Evolutionary conservation across 495 filamentous ascomycete genomes (phyloP).

Genomic region (Lasiosphaeriaceae sp.): DNA sequence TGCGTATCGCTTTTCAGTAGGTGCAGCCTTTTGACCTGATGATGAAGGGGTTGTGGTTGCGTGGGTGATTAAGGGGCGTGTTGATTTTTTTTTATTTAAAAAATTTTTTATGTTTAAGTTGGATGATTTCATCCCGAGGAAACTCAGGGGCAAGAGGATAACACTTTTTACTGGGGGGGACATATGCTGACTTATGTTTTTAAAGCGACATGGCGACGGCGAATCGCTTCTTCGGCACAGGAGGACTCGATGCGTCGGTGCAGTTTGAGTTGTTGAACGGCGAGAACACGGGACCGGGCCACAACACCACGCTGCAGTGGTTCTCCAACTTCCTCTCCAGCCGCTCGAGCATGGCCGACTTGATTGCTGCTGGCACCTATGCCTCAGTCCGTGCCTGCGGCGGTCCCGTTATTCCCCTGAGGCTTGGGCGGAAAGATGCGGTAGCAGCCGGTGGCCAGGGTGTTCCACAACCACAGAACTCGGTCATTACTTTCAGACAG

Average conservation of each 20-base stretch:
- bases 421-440: slow-evolving; percentile 54
- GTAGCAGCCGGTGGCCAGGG: slow-evolving; percentile 44
- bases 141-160: too few relatives aligned
- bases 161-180: too few relatives aligned
- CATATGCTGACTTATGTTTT: neutral
- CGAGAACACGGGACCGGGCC: slow-evolving; percentile 58
- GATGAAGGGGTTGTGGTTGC: too few relatives aligned
- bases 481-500: slow-evolving; percentile 43
- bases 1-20: slow-evolving; percentile 55
- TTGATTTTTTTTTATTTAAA: too few relatives aligned
- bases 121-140: too few relatives aligned
- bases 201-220: slow-evolving; percentile 52
- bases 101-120: too few relatives aligned
- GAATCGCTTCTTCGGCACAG: slow-evolving; percentile 43
- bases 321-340: slow-evolving; percentile 51
- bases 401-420: slow-evolving; percentile 53
- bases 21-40: too few relatives aligned
- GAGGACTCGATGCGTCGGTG: slow-evolving; percentile 58
- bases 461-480: slow-evolving; percentile 58
- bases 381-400: slow-evolving; percentile 56
- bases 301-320: slow-evolving; percentile 52
- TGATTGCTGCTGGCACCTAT: slow-evolving; percentile 58
- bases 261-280: slow-evolving; percentile 53
- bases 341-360: slow-evolving; percentile 49
- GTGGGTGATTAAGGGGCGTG: too few relatives aligned